Evolutionary conservation across 495 filamentous ascomycete genomes (phyloP), one percentile per base, ranked within the genome.

Genomic region (Talaromyces ruber): DNA sequence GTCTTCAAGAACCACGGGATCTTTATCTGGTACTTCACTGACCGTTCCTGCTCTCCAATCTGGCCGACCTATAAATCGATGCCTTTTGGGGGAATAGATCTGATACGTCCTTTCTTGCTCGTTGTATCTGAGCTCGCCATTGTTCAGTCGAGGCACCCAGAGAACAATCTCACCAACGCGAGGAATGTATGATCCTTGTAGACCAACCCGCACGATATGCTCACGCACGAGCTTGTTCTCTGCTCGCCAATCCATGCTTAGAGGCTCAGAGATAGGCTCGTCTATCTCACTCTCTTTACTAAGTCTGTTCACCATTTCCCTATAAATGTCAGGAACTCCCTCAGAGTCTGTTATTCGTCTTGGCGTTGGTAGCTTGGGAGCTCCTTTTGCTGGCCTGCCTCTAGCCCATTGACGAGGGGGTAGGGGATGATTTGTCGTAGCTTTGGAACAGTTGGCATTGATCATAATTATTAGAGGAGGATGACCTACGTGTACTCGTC

Each of bases 131-230:
- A 84, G 71, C 16, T 75, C 71, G 6, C 73, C 72, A 0, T 74
- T 64, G 3, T 75, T 64, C 3, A 82, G 61, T 4, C 69, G 62
- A 4, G 68, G 64, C 1, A 74, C 71, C 72, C 80, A 88, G 2
- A 88, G 76, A 1, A 87, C 85, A 5, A 84, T 63, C 61, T 88
- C 85, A 1, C 82, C 84, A 3, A 70, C 62, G 0, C 85, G 81
- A 24, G 84, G 84, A 5, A 84, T 65, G 62, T 80, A 88, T 0
- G 79, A 67, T 2, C 80, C 72, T 52, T 81, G 75, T 12, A 79
- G 62, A 3, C 71, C 59, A 22, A 82, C 62, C 54, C 67, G 70
- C 30, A 69, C 65, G 28, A 78, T 64, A 50, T 71, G 70, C 25
- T 73, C 66, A 4, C 66, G 63, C 0, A 84, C 67, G n/a, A 54